Evolutionary conservation across 208 protist genomes (phyloP).

Genomic region (Leptomonas pyrrhocoris): DNA sequence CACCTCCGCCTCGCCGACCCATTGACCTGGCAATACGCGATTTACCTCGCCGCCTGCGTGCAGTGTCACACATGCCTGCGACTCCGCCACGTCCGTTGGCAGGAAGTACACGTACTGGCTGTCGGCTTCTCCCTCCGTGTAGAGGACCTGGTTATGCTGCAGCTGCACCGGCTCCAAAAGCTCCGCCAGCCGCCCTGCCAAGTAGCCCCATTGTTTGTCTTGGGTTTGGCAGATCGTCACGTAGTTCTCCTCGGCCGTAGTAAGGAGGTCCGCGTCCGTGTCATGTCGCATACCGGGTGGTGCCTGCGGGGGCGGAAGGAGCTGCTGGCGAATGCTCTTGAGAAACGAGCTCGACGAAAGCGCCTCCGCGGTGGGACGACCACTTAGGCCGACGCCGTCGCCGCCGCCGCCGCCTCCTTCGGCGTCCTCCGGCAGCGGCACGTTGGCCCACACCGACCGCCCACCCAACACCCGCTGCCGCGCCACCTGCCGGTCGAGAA

Average conservation of each 20-base stretch:
- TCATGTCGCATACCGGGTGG: slow-evolving; percentile 16
- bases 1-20: slow-evolving; percentile 49
- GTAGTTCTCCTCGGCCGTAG: slow-evolving; percentile 54
- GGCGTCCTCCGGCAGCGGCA: slow-evolving; percentile 14
- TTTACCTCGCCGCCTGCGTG: slow-evolving; percentile 4
- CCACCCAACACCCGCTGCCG: slow-evolving; percentile 25
- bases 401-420: neutral
- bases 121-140: slow-evolving; percentile 16
- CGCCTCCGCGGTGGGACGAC: neutral
- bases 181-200: slow-evolving; percentile 33
- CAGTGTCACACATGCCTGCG: slow-evolving; percentile 9
- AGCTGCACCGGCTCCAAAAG: slow-evolving; percentile 18
- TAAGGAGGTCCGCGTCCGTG: slow-evolving; percentile 30
- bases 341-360: slow-evolving; percentile 28
- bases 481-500: slow-evolving; percentile 30
- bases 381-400: neutral
- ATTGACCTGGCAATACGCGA: slow-evolving; percentile 36
- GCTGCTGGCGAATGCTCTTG: slow-evolving; percentile 22
- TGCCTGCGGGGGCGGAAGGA: slow-evolving; percentile 30
- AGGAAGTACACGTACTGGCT: slow-evolving; percentile 43
- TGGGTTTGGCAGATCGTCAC: slow-evolving; percentile 24
- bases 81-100: slow-evolving; percentile 14
- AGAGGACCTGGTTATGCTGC: slow-evolving; percentile 21
- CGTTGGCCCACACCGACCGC: slow-evolving; percentile 25
- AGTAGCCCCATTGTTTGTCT: slow-evolving; percentile 39